These are phyloP conservation scores for Calonectria leucothoes DNA, from an alignment of 2,329 filamentous ascomycete species.

Conservation along the genomic window DNA sequence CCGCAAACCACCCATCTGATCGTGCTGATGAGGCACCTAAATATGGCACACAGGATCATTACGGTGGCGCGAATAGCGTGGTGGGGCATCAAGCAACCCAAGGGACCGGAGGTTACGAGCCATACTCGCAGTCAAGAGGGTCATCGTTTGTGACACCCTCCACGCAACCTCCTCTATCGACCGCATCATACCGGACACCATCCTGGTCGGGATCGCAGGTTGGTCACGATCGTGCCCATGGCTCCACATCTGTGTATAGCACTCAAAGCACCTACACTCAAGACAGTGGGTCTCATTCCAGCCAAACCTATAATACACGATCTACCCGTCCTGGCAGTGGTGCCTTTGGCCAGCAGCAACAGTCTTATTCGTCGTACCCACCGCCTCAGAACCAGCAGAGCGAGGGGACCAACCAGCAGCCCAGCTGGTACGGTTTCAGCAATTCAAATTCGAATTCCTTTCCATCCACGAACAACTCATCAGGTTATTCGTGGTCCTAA, in stretches of 20 bases:
- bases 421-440: slow-evolving; percentile 43
- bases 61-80: slow-evolving; percentile 16
- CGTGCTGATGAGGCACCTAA: slow-evolving; percentile 23
- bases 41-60: slow-evolving; percentile 37
- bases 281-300: slow-evolving; percentile 22
- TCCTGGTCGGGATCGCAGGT: slow-evolving; percentile 36
- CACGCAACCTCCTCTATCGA: slow-evolving; percentile 26
- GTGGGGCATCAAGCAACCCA: slow-evolving; percentile 23
- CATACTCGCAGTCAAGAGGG: slow-evolving; percentile 45
- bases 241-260: slow-evolving; percentile 28
- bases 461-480: slow-evolving; percentile 31
- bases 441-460: slow-evolving; percentile 33
- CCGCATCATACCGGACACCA: slow-evolving; percentile 32
- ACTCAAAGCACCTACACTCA: slow-evolving; percentile 30
- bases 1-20: slow-evolving; percentile 21
- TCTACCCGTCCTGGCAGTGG: slow-evolving; percentile 25
- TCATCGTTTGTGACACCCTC: slow-evolving; percentile 4
- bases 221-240: slow-evolving; percentile 28
- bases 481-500: slow-evolving; percentile 39
- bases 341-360: slow-evolving; percentile 31
- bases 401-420: slow-evolving; percentile 31
- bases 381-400: slow-evolving; percentile 29
- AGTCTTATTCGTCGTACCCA: slow-evolving; percentile 27
- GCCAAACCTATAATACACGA: slow-evolving; percentile 37
- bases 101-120: slow-evolving; percentile 45